phyloP scores from a whole-genome alignment of 768 basidiomycete species.

The Serendipita vermifera region DNA sequence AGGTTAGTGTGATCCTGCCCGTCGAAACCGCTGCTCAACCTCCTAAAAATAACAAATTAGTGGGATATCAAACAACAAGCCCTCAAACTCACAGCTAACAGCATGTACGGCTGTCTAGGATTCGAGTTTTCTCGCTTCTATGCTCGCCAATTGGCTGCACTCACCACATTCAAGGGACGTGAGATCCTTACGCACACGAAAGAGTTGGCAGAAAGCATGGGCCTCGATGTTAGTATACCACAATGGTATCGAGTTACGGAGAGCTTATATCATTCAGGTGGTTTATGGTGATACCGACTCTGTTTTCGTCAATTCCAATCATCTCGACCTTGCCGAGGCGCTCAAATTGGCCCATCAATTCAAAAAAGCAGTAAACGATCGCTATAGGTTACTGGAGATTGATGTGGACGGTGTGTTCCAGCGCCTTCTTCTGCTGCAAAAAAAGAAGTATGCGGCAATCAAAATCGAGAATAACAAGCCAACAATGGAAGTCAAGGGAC shows the following conservation, averaged over 20 bases:
- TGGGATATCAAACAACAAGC: constrained; percentile 97
- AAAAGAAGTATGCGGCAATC: constrained; percentile 98
- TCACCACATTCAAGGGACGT: constrained; percentile 95
- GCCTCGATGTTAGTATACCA: constrained; percentile 61
- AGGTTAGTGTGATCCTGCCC: constrained; percentile 31
- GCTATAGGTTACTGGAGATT: constrained; percentile 90
- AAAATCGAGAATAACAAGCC: constrained; percentile 77
- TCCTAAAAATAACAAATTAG: constrained; percentile 27
- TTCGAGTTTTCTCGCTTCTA: constrained; percentile 96
- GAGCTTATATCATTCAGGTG: constrained; percentile 41
- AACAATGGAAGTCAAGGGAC: constrained; percentile 83
- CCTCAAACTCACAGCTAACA: constrained; percentile 94
- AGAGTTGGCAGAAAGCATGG: constrained; percentile 80
- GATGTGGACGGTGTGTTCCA: constrained; percentile 93
- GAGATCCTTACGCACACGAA: constrained; percentile 90
- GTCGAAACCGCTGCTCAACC: not conserved
- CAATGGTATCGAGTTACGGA: not conserved
- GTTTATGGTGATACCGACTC: constrained; percentile 99
- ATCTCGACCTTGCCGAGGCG: constrained; percentile 75
- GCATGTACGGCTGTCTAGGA: constrained; percentile 99
- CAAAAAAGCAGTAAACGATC: constrained; percentile 93
- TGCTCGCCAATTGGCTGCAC: constrained; percentile 88
- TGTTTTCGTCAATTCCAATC: constrained; percentile 94
- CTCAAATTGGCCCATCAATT: constrained; percentile 82
- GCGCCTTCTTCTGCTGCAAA: constrained; percentile 81